Evolutionary conservation across 768 basidiomycete genomes (phyloP).

Genomic region (Steccherinum ochraceum): DNA sequence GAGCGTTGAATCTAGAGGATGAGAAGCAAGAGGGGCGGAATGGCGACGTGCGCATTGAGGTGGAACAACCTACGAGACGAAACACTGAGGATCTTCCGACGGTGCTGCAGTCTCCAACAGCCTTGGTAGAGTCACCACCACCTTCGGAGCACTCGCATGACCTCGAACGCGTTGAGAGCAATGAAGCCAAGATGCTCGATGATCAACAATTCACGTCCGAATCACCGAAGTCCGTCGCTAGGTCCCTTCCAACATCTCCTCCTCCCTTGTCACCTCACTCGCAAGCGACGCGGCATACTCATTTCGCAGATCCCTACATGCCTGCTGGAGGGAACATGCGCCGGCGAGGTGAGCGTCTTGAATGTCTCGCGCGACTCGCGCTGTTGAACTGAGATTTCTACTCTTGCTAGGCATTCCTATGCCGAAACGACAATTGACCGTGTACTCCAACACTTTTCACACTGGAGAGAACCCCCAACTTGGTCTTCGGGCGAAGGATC

Average conservation of each 20-base stretch:
- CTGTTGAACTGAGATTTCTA: too few species aligned
- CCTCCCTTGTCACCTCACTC: neutral
- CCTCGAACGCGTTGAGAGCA: slow-evolving; percentile 5
- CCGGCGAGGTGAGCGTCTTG: too few species aligned
- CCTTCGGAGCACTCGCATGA: neutral
- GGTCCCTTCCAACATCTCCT: neutral
- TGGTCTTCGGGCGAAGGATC: slow-evolving; percentile 25
- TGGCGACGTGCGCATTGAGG: neutral
- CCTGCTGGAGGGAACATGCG: too few species aligned
- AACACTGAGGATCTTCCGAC: neutral
- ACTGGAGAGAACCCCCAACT: neutral
- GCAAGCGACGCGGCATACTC: neutral
- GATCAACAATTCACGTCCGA: neutral
- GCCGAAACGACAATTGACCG: slow-evolving; percentile 25
- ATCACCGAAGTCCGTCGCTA: neutral
- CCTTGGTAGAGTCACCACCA: slow-evolving; percentile 4
- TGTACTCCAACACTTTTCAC: slow-evolving; percentile 17
- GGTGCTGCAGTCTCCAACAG: neutral
- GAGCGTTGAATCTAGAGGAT: slow-evolving; percentile 25
- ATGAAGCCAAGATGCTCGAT: neutral
- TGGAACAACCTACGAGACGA: neutral
- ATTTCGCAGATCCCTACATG: too few species aligned
- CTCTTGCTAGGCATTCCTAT: too few species aligned
- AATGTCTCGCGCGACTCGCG: too few species aligned
- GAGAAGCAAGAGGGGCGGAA: neutral